Evolutionary conservation across 139 green algal species (phyloP), one percentile per base, ranked within the genome.

Genomic region (Chlorella sp.): DNA sequence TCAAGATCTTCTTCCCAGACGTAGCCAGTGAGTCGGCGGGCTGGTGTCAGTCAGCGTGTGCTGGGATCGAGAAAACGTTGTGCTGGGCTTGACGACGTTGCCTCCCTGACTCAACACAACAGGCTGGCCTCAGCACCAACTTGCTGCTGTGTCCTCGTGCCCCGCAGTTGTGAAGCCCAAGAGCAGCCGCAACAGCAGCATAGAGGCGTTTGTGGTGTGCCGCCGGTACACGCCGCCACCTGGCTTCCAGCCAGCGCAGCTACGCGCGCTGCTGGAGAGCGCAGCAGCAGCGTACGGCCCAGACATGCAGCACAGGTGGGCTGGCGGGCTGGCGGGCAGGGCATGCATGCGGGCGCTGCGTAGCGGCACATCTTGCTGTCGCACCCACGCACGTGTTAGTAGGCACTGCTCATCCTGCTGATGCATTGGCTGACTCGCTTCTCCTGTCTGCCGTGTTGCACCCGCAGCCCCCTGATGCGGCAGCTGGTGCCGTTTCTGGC

Each of bases 121-220:
- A 9, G 30, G 14, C 73, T 9, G 51, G 17, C 17, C n/a, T n/a
- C n/a, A n/a, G n/a, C n/a, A n/a, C n/a, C n/a, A n/a, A n/a, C n/a
- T n/a, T n/a, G n/a, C n/a, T n/a, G n/a, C n/a, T n/a, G n/a, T n/a
- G n/a, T n/a, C n/a, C n/a, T n/a, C n/a, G 4, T 60, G 13, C 9
- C 44, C 73, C 34, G 92, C 68, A 80, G 73, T 96, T n/a, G 91
- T 93, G 51, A 99, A 99, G 91, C 97, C 97, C 17, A 96, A 95
- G 80, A 97, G 93, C 89, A 96, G 89, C 81, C 90, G 97, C 22
- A 98, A 98, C 91, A 97, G 94, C 73, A 96, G 90, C 85, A 96
- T 98, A 46, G 97, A 99, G 90, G 92, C 95, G 0, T 99, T 99
- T 86, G 95, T 99, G 67, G 97, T 99, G 44, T 99, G 97, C 89